A percentile compares a stretch with the other conserved stretches of the same genome.
Evolutionary conservation across 768 basidiomycete genomes (phyloP).

Genomic region (Mrakia gelida): DNA sequence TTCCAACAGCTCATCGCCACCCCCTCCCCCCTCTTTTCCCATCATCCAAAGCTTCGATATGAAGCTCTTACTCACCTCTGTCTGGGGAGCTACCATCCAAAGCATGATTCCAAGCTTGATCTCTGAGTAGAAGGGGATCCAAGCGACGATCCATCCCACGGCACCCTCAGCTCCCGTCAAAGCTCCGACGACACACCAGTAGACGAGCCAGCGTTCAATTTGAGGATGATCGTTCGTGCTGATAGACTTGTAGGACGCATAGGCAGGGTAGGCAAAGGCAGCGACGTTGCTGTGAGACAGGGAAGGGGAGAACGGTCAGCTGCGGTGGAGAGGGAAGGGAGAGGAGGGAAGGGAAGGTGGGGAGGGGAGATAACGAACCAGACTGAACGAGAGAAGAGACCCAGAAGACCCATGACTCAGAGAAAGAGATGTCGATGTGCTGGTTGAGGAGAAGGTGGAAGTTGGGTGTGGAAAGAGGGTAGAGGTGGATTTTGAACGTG

Average conservation of each 20-base stretch:
- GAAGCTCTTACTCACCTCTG: conserved; percentile 47
- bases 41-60: neutral
- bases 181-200: conserved; percentile 63
- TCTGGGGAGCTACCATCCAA: conserved; percentile 85
- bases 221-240: conserved; percentile 46
- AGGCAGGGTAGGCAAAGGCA: conserved; percentile 82
- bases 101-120: conserved; percentile 79
- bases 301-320: neutral
- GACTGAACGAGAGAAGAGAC: conserved; percentile 24
- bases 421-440: neutral
- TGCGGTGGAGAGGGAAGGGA: neutral
- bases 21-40: neutral
- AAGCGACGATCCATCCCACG: conserved; percentile 87
- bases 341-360: neutral
- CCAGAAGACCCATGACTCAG: conserved; percentile 27
- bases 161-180: conserved; percentile 76
- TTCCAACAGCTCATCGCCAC: neutral
- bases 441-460: neutral
- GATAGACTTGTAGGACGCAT: conserved; percentile 93
- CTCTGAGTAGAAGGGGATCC: conserved; percentile 86
- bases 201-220: conserved; percentile 93
- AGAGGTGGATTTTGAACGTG: neutral
- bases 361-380: conserved; percentile 1
- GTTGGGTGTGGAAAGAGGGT: neutral
- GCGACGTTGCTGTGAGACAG: conserved; percentile 29